Conservation (phyloP, 129 eudicot genomes). For the Pulicaria dysenterica region DNA sequence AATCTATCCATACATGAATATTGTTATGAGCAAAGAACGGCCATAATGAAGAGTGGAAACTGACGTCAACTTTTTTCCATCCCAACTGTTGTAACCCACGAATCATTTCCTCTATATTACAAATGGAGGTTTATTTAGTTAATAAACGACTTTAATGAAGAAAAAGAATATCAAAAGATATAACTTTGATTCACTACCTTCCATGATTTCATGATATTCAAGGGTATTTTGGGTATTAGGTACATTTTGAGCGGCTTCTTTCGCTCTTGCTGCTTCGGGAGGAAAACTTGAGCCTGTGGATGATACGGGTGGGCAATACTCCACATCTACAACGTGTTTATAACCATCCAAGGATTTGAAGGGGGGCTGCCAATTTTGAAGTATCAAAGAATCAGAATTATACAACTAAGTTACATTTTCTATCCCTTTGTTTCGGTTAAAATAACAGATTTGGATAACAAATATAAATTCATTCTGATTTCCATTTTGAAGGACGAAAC, state of each 20-base stretch:
- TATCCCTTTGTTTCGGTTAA: too few species aligned
- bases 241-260: conserved; percentile 83
- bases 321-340: conserved; percentile 86
- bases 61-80: conserved; percentile 97
- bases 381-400: background rate
- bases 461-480: too few species aligned
- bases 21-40: conserved; percentile 96
- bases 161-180: too few species aligned
- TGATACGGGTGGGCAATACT: conserved; percentile 74
- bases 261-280: conserved; percentile 90
- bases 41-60: conserved; percentile 90
- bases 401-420: background rate
- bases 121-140: conserved; percentile 7
- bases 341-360: conserved; percentile 81
- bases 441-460: too few species aligned
- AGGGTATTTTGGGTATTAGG: conserved; percentile 63
- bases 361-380: conserved; percentile 72
- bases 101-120: conserved; percentile 90
- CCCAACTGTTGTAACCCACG: conserved; percentile 87
- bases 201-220: conserved; percentile 90
- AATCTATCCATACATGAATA: conserved; percentile 62
- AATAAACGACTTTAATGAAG: background rate
- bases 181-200: conserved; percentile 51
- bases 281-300: conserved; percentile 72
- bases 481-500: too few species aligned